Percentiles rank a stretch among this genome's conserved stretches.
Evolutionary conservation across 1,284 basidiomycete genomes (phyloP).

Genomic region (Melampsora abietis-canadensis): DNA sequence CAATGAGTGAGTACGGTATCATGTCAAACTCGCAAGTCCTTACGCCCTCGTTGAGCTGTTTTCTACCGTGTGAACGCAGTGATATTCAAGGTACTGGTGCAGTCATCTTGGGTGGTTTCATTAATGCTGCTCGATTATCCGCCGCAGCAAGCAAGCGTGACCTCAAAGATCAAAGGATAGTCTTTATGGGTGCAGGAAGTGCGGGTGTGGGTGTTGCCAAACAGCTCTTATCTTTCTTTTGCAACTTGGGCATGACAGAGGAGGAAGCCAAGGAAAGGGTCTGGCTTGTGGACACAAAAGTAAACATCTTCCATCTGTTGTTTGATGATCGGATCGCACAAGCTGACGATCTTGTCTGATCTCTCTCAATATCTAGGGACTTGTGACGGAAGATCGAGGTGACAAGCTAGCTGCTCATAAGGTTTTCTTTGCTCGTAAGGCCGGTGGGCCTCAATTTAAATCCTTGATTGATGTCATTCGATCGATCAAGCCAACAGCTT

Average conservation of each 20-base stretch:
- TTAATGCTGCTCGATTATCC: slow-evolving; percentile 78
- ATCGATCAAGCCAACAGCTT: slow-evolving; percentile 78
- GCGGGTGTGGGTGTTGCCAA: slow-evolving; percentile 84
- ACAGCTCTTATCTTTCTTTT: slow-evolving; percentile 86
- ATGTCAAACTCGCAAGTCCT: background rate
- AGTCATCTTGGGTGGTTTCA: slow-evolving; percentile 83
- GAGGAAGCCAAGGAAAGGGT: slow-evolving; percentile 75
- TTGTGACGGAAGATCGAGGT: slow-evolving; percentile 64
- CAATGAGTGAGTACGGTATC: slow-evolving; percentile 62
- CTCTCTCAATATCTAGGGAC: slow-evolving; percentile 59
- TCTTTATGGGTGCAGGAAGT: slow-evolving; percentile 86
- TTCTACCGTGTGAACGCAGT: slow-evolving; percentile 17
- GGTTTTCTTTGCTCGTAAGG: slow-evolving; percentile 77
- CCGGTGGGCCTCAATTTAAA: slow-evolving; percentile 69
- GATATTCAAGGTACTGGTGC: slow-evolving; percentile 71
- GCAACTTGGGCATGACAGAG: slow-evolving; percentile 66
- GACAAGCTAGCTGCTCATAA: slow-evolving; percentile 76
- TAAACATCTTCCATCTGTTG: slow-evolving; percentile 44
- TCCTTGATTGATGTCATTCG: slow-evolving; percentile 75
- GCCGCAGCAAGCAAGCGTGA: slow-evolving; percentile 68
- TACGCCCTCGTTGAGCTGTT: background rate
- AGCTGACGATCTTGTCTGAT: background rate
- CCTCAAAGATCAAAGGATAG: slow-evolving; percentile 73
- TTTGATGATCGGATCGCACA: slow-evolving; percentile 3
- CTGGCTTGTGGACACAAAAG: slow-evolving; percentile 75